Evolutionary conservation across 2,329 filamentous ascomycete species (phyloP), one percentile per base, ranked within the genome.

Genomic region (Pseudogymnoascus sp.): DNA sequence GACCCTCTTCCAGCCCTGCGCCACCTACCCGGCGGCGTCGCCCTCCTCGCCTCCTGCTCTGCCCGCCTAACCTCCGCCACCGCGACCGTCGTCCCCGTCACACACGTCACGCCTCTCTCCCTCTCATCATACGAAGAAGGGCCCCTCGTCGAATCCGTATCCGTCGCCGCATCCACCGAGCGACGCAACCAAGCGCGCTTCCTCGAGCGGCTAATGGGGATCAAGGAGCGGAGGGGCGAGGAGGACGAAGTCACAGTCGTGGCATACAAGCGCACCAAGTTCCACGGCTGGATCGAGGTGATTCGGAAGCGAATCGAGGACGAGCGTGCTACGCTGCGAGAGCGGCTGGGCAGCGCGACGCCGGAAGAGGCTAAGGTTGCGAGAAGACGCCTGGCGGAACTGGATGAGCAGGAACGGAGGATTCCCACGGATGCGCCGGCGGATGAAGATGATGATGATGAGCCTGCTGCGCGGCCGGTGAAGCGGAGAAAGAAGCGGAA

Each of bases 41-140:
- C 92, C 70, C 78, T 95, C 4, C 77, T 95, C 3, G 87, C 84
- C n/a, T 84, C 86, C 36, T 87, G 86, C 65, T 84, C 84, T 59
- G 82, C 87, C 8, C 86, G 90, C 63, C 83, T 95, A 63, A 78
- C 88, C 51, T 89, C 89, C 10, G 65, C 73, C 3, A 69, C 73
- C 21, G 62, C 48, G 55, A 38, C 36, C 31, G 12, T 44, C 31
- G 61, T 58, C 6, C 44, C 62, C 17, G 64, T 61, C 15, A 64
- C 15, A 8, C 62, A 35, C 17, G 35, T 33, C 15, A 51, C 29
- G 4, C 41, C 61, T 15, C 36, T 17, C 41, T 36, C 51, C n/a
- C 38, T 42, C 27, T 13, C 15, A 10, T 29, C 55, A 7, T 35
- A 58, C 44, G 21, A 39, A 5, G 39, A 63, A 44, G 29, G 42